A percentile compares a stretch with the other conserved stretches of the same genome.
phyloP scores from a whole-genome alignment of 441 rosid genomes.

The Gossypium trilobum region DNA sequence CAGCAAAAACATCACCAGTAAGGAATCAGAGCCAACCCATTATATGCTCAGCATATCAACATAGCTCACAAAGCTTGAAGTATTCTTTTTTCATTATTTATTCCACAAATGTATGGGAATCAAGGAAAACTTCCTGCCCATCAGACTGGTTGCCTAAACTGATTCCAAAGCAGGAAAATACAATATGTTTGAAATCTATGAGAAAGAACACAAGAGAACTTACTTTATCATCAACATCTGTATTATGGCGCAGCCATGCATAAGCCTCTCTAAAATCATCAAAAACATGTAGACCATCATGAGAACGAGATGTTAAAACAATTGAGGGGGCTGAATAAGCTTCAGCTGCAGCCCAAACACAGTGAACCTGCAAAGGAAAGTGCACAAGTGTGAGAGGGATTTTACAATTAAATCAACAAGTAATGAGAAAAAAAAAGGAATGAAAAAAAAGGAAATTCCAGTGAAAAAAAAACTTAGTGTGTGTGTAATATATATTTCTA shows the following conservation, averaged over 20 bases:
- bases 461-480: not conserved
- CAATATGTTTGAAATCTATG: not conserved
- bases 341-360: slow-evolving; percentile 99
- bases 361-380: slow-evolving; percentile 59
- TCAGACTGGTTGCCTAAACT: not conserved
- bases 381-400: not conserved
- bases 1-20: not conserved
- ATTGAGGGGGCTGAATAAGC: slow-evolving; percentile 99
- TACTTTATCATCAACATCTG: slow-evolving; percentile 97
- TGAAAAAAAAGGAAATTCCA: not conserved
- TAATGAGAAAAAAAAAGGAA: not conserved
- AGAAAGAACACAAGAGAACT: slow-evolving; percentile 18
- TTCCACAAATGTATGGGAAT: not conserved
- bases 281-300: slow-evolving; percentile 83
- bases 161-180: not conserved
- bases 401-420: not conserved
- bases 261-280: slow-evolving; percentile 99
- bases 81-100: not conserved
- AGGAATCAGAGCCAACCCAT: not conserved
- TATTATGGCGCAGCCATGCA: slow-evolving; percentile 91
- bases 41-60: not conserved
- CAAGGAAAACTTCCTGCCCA: not conserved
- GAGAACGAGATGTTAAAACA: slow-evolving; percentile 71
- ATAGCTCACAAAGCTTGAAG: not conserved
- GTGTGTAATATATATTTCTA: not conserved